Base-by-base conservation (phyloP, 1,284 basidiomycete genomes). In the Rugosomyces carneus region DNA sequence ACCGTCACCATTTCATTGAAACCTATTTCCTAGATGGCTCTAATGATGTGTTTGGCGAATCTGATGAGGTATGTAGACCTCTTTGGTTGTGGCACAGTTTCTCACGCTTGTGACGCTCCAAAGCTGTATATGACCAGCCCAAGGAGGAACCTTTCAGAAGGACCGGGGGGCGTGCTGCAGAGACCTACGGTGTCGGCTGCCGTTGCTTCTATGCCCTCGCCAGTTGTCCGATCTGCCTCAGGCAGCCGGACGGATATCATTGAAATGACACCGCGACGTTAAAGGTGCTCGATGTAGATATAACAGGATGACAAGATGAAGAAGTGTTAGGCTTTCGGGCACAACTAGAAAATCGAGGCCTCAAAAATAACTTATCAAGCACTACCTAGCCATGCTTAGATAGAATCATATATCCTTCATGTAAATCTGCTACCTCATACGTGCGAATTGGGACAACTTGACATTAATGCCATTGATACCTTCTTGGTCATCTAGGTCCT, bases 11-110 rank as follows among this genome's bases (percentile, higher is more conserved):
- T 40, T 15, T 9, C 5, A 42, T 40, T 18, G 11, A 37, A 23
- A 23, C 7, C 21, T 23, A 7, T 23, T 35, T 42, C 46, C 75
- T 73, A 27, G 74, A 76, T 45, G 65, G 66, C 39, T 62, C 70
- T 3, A 71, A 69, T 52, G 73, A 76, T 54, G 67, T 82, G 15
- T 83, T 80, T 51, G 75, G 69, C 2, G 78, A 79, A 51, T 55
- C 67, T 16, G 63, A 67, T 48, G 70, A 75, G 64, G 73, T 75
- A 51, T 47, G 65, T 51, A 38, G 42, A 44, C 8, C n/a, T 10
- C 38, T 2, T 44, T 36, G 21, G 37, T 40, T 19, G 31, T 11
- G 31, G 31, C n/a, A 15, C 31, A 3, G 31, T n/a, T 42, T 36
- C 27, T 11, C 20, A 20, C n/a, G 18, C 16, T 16, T 32, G 7